Evolutionary conservation across 331 rosid genomes (phyloP).

Genomic region (Rhamnella rubrinervis): DNA sequence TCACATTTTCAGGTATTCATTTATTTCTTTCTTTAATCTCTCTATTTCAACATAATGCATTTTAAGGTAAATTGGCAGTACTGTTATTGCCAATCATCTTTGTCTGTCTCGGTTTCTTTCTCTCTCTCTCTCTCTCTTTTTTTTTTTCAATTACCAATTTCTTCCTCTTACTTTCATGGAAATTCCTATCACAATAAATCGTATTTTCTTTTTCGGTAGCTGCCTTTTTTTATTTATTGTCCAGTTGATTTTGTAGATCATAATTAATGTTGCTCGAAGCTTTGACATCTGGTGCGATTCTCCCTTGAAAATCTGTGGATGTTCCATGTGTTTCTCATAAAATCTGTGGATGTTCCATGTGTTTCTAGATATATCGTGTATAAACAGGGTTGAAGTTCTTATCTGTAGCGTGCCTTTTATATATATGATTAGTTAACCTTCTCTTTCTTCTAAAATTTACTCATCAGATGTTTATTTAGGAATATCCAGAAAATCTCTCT

Average conservation of each 20-base stretch:
- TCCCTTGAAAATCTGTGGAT: neutral
- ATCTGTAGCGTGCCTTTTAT: too few relatives aligned
- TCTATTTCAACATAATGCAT: too few relatives aligned
- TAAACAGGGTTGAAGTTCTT: too few relatives aligned
- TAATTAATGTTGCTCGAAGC: too few relatives aligned
- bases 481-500: neutral
- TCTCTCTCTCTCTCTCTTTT: too few relatives aligned
- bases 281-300: conserved; percentile 7
- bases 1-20: conserved; percentile 73
- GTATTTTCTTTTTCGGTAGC: neutral
- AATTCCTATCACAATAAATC: neutral
- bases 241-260: too few relatives aligned
- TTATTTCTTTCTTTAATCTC: neutral
- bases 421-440: too few relatives aligned
- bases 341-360: neutral
- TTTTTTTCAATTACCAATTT: neutral
- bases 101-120: neutral
- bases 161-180: neutral
- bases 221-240: too few relatives aligned
- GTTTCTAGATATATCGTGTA: too few relatives aligned
- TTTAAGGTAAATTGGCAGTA: neutral
- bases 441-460: too few relatives aligned
- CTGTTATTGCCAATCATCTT: neutral
- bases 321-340: neutral
- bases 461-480: neutral